Base-by-base conservation (phyloP, 2,329 filamentous ascomycete species). In the Knufia petricola region DNA sequence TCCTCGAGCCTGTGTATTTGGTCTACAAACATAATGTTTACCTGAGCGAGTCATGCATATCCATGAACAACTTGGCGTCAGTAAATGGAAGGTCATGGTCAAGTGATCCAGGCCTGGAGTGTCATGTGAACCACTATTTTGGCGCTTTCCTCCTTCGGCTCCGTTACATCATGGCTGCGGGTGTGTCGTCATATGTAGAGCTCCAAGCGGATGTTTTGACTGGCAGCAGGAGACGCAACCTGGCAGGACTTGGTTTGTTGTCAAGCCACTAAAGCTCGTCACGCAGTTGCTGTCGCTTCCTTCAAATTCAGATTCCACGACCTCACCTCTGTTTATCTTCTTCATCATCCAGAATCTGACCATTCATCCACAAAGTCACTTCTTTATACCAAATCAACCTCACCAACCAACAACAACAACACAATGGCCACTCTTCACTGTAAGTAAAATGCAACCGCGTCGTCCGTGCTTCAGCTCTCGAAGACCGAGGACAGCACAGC, bases 361-460 rank as follows among this genome's bases (percentile, higher is more conserved):
- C 32, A 36, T n/a, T n/a, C n/a, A n/a, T n/a, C 13, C 32, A 36
- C 32, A 36, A n/a, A 36, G 32, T n/a, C n/a, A n/a, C n/a, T n/a
- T n/a, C n/a, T n/a, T n/a, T n/a, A n/a, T n/a, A n/a, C n/a, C n/a
- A n/a, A n/a, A n/a, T n/a, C n/a, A 6, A 36, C 6, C 32, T n/a
- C 10, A 36, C 13, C 32, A 36, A n/a, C n/a, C n/a, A n/a, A n/a
- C 13, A 6, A 36, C 32, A 36, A n/a, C 7, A n/a, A 32, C 68
- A 73, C 61, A 69, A 79, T 78, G 76, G 73, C 75, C 52, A 75
- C 74, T 60, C 72, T 79, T 55, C 70, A 75, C 65, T 79, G 77
- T 80, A 71, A 64, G 75, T 69, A 20, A 37, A 28, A 34, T 23
- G 45, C 23, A 40, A 23, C 26, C 26, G 26, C 26, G 26, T 28